Conservation (phyloP, 352 stramenopile genomes). For the Pythium apleroticum region DNA sequence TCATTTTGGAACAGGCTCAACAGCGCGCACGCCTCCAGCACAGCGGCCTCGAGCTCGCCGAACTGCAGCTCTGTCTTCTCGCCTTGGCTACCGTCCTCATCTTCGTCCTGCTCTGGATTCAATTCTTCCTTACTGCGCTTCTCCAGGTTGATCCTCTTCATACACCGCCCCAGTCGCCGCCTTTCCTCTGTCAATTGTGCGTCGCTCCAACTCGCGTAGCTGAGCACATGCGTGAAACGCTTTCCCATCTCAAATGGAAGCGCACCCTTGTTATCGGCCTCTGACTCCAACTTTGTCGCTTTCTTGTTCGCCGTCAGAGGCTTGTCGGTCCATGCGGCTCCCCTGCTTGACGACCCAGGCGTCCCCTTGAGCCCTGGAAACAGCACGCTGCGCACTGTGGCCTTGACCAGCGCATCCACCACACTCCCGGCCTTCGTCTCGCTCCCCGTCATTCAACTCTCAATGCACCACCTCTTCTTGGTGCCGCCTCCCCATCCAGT, state of each 20-base stretch:
- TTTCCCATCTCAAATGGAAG: slow-evolving; percentile 1
- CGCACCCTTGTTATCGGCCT: neutral
- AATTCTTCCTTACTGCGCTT: neutral
- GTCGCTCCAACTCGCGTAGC: slow-evolving; percentile 36
- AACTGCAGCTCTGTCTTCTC: neutral
- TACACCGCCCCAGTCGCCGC: slow-evolving; percentile 31
- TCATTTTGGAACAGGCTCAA: slow-evolving; percentile 58
- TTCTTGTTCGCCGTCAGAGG: neutral
- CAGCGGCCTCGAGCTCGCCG: neutral
- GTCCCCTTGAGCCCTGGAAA: slow-evolving; percentile 25
- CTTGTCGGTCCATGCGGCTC: neutral
- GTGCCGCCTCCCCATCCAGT: no score
- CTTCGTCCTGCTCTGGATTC: slow-evolving; percentile 6
- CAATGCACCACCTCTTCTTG: neutral
- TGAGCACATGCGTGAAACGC: slow-evolving; percentile 29
- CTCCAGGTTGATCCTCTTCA: no score
- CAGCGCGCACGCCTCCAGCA: slow-evolving; percentile 45
- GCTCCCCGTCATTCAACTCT: slow-evolving; percentile 4
- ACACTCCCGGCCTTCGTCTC: slow-evolving; percentile 18
- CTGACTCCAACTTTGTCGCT: no score
- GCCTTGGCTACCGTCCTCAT: slow-evolving; percentile 19
- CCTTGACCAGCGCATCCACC: slow-evolving; percentile 41
- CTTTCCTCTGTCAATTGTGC: slow-evolving; percentile 38
- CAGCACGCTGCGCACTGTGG: slow-evolving; percentile 46
- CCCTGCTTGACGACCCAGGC: neutral